Base-by-base conservation (phyloP, 2,329 filamentous ascomycete species). In the Pseudopithomyces chartarum region DNA sequence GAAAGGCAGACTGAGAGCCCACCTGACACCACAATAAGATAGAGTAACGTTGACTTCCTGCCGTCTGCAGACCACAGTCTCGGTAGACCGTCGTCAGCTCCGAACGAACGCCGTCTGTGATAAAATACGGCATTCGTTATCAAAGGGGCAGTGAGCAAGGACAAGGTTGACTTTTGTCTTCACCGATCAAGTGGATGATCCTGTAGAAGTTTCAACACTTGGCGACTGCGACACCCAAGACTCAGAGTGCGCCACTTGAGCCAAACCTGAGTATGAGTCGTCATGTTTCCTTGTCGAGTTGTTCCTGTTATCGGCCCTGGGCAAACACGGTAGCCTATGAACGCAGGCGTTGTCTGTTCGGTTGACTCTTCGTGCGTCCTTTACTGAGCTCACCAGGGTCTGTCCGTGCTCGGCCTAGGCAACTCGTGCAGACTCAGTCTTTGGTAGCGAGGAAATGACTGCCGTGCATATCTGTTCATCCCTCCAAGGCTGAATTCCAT, bases 391-490 rank as follows among this genome's bases (percentile, higher is more conserved):
- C 57, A 56, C 36, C 46, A 54, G 55, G 48, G 33, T 42, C 45
- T 54, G 55, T 52, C 53, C 46, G 56, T 47, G 51, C 47, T 46
- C 48, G 17, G 44, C 52, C 52, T 43, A 42, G 46, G 36, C 44
- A 29, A 49, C 26, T 49, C 32, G 46, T 40, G 42, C 52, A 32
- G 36, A 15, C 34, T 54, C n/a, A 20, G 32, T 29, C 43, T 51
- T 53, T 57, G 56, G 58, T 63, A 61, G 44, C 58, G 52, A 59
- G 58, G 33, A 29, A 51, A 34, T 43, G n/a, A 54, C 11, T 33
- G 15, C 29, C 45, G 26, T 29, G 49, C 39, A 51, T 32, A 42
- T 19, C 44, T 34, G 17, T 50, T 29, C 39, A 12, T 39, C 52
- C 38, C 19, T 39, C 15, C 48, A 8, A 26, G 20, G 36, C 39